Percentiles rank a stretch among this genome's conserved stretches.
Conservation (phyloP, 1,139 yeast genomes). For the Nakaseomyces uthaithaninus region DNA sequence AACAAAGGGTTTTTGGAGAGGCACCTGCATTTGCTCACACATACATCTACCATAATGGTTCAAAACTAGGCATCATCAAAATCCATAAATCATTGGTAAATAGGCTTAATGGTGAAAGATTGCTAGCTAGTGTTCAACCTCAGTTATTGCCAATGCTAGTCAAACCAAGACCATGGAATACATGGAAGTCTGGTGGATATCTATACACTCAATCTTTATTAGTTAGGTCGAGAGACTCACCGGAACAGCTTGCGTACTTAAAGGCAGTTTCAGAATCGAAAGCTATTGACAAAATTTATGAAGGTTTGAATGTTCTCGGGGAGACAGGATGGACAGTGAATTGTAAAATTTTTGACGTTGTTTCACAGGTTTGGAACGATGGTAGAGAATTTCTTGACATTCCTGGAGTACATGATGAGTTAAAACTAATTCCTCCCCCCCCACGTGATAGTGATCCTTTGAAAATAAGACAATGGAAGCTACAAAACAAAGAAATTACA, state of each 20-base stretch:
- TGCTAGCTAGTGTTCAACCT: conserved; percentile 68
- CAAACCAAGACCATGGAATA: conserved; percentile 80
- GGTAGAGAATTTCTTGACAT: conserved; percentile 76
- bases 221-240: conserved; percentile 74
- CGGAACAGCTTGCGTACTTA: conserved; percentile 83
- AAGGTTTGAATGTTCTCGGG: conserved; percentile 84
- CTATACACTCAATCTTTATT: conserved; percentile 53
- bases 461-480: conserved; percentile 59
- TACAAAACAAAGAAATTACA: conserved; percentile 47
- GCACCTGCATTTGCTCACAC: conserved; percentile 92
- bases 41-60: conserved; percentile 73
- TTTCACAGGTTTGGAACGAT: conserved; percentile 78
- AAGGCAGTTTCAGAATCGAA: conserved; percentile 73
- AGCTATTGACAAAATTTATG: conserved; percentile 56
- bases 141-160: conserved; percentile 91
- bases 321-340: conserved; percentile 90
- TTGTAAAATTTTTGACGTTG: conserved; percentile 54
- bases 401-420: conserved; percentile 51
- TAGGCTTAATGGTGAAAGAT: conserved; percentile 58
- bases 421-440: conserved; percentile 58
- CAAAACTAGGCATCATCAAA: conserved; percentile 72
- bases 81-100: conserved; percentile 62
- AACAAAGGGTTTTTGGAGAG: conserved; percentile 52
- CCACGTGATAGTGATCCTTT: conserved; percentile 64
- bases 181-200: conserved; percentile 79